Evolutionary conservation across 495 filamentous ascomycete genomes (phyloP).

Genomic region (Aspergillus leporis): DNA sequence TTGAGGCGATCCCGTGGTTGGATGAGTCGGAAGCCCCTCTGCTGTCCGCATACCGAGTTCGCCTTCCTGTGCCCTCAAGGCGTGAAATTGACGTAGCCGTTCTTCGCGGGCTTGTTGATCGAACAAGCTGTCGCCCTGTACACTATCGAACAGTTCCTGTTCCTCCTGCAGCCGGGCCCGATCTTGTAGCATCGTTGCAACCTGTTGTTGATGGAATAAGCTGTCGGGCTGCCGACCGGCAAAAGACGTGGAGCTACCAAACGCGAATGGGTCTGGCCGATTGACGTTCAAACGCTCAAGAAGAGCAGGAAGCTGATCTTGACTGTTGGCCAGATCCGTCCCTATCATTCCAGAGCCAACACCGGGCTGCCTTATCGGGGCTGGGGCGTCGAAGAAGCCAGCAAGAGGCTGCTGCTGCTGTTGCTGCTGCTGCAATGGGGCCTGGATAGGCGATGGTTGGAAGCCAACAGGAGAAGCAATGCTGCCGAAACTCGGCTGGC

Average conservation of each 20-base stretch:
- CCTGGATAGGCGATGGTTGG: conserved; percentile 72
- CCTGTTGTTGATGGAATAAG: conserved; percentile 57
- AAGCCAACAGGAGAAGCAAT: conserved; percentile 82
- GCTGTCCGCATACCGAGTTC: conserved; percentile 43
- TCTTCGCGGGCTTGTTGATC: conserved; percentile 58
- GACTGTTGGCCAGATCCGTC: conserved; percentile 47
- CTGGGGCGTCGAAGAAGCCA: conserved; percentile 71
- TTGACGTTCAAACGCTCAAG: conserved; percentile 61
- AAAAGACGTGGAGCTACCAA: conserved; percentile 49
- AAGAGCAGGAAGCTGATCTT: conserved; percentile 61
- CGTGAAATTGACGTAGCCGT: conserved; percentile 64
- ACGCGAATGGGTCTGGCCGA: conserved; percentile 53
- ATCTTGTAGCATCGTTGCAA: conserved; percentile 60
- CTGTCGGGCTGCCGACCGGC: conserved; percentile 56
- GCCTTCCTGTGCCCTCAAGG: conserved; percentile 55
- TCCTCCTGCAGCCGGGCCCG: conserved; percentile 62
- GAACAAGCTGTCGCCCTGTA: conserved; percentile 43
- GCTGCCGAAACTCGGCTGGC: conserved; percentile 90
- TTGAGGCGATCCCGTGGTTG: conserved; percentile 23
- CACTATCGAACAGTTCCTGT: conserved; percentile 60
- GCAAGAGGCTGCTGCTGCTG: conserved; percentile 44
- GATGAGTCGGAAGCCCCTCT: conserved; percentile 46
- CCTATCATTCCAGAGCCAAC: conserved; percentile 55
- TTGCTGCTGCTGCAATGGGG: conserved; percentile 59
- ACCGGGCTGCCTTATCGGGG: conserved; percentile 41